Percentiles rank a stretch among this genome's conserved stretches.
Conservation (phyloP, 1,139 yeast species). For the Sugiyamaella novakii region DNA sequence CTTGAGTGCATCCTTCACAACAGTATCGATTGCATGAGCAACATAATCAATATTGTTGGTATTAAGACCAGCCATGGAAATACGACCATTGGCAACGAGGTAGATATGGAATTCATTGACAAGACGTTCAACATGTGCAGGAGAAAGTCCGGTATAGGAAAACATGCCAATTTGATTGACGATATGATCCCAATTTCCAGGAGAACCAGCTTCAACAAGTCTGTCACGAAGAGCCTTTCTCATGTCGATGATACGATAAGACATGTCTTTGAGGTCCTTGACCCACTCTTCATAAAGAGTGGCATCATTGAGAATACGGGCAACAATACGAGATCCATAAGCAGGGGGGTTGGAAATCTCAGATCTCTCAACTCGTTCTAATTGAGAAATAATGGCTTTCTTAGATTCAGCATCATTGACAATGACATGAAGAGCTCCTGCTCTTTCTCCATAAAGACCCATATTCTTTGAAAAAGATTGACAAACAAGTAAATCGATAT, state of each 20-base stretch:
- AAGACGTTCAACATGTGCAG: slow-evolving; percentile 69
- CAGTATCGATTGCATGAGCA: slow-evolving; percentile 72
- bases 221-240: slow-evolving; percentile 53
- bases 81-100: slow-evolving; percentile 86
- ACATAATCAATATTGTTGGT: slow-evolving; percentile 76
- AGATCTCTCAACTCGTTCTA: slow-evolving; percentile 78
- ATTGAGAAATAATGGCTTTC: slow-evolving; percentile 67
- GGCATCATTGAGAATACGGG: slow-evolving; percentile 65
- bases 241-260: slow-evolving; percentile 73
- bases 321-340: slow-evolving; percentile 89
- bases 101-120: slow-evolving; percentile 76
- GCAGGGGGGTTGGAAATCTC: slow-evolving; percentile 93
- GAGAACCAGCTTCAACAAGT: slow-evolving; percentile 58
- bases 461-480: slow-evolving; percentile 96
- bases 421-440: slow-evolving; percentile 79
- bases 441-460: slow-evolving; percentile 96
- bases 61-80: slow-evolving; percentile 89
- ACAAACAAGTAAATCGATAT: slow-evolving; percentile 64
- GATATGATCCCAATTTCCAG: slow-evolving; percentile 83
- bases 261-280: slow-evolving; percentile 73
- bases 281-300: slow-evolving; percentile 74
- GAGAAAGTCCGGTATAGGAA: slow-evolving; percentile 79
- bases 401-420: slow-evolving; percentile 37
- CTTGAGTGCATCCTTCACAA: slow-evolving; percentile 36
- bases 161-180: slow-evolving; percentile 95